Evolutionary conservation across 257 asterid genomes (phyloP), one percentile per base, ranked within the genome.

Genomic region (Cruciata laevipes): DNA sequence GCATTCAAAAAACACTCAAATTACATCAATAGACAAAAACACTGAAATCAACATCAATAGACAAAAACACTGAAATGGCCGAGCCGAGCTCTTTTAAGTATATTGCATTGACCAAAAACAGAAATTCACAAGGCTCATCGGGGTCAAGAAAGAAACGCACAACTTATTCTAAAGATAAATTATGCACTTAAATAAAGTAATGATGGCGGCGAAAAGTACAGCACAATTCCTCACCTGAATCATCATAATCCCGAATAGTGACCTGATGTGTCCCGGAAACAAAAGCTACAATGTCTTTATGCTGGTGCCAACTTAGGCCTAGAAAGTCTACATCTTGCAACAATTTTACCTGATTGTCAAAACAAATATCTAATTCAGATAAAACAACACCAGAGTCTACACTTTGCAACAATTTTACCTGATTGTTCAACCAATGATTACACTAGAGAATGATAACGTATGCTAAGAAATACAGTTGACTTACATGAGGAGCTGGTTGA

Each of bases 231-330:
- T 74, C 63, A 80, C 95, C 98, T 65, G 89, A 79, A 76, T 92
- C 99, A 62, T 83, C 85, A 74, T 88, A 90, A 84, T 94, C 93
- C 56, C 85, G 85, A 63, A 90, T 70, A 57, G 89, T 88, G 78
- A 90, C 88, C 69, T 85, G 88, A 80, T 88, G 87, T 20, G 71
- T 79, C 63, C 97, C 96, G 53, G 96, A 88, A 76, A 89, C 77
- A 79, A 94, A 88, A 70, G 97, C 96, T 61, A 94, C 72, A 72
- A 88, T 82, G 70, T 82, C 85, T 68, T 88, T 90, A 76, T 84
- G 85, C 21, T 80, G 86, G 80, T 94, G 92, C 96, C 99, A 94
- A 79, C 89, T 81, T 69, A 90, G 77, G 67, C 87, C 79, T 49
- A 80, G 90, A 73, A 88, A 86, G 83, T 85, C 93, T 63, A 87